Evolutionary conservation across 257 asterid species (phyloP).

Genomic region (Schizonepeta tenuifolia): DNA sequence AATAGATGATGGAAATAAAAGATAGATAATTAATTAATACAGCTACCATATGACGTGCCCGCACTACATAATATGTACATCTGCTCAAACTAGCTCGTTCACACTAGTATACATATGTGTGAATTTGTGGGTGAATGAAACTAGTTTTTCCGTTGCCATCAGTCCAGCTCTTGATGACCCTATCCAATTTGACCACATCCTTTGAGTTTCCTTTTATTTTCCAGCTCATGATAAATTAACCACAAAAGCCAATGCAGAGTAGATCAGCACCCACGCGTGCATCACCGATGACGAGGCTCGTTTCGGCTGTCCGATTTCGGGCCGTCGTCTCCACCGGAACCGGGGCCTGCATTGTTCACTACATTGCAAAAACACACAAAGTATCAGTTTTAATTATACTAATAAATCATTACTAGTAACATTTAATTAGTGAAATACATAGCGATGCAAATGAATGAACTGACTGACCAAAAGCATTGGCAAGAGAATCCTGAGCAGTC

Average conservation of each 20-base stretch:
- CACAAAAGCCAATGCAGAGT: too few species aligned
- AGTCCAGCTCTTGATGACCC: neutral
- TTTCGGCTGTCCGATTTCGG: neutral
- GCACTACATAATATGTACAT: neutral
- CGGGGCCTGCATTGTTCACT: neutral
- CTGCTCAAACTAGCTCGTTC: too few species aligned
- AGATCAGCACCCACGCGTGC: neutral
- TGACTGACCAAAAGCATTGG: conserved; percentile 32
- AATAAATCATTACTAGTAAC: too few species aligned
- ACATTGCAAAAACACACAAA: neutral
- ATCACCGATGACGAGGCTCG: neutral
- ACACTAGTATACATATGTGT: too few species aligned
- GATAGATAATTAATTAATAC: too few species aligned
- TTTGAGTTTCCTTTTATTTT: neutral
- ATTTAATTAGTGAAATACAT: too few species aligned
- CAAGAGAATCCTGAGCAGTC: conserved; percentile 42
- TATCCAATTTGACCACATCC: neutral
- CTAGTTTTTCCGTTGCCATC: neutral
- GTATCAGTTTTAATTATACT: too few species aligned
- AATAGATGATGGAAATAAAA: too few species aligned
- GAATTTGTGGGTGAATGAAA: too few species aligned
- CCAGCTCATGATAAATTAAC: neutral
- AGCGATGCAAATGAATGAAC: neutral
- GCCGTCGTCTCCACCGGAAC: neutral
- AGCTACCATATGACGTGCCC: neutral